Evolutionary conservation across 495 filamentous ascomycete genomes (phyloP).

Genomic region (Aspergillus sclerotiicarbonarius): DNA sequence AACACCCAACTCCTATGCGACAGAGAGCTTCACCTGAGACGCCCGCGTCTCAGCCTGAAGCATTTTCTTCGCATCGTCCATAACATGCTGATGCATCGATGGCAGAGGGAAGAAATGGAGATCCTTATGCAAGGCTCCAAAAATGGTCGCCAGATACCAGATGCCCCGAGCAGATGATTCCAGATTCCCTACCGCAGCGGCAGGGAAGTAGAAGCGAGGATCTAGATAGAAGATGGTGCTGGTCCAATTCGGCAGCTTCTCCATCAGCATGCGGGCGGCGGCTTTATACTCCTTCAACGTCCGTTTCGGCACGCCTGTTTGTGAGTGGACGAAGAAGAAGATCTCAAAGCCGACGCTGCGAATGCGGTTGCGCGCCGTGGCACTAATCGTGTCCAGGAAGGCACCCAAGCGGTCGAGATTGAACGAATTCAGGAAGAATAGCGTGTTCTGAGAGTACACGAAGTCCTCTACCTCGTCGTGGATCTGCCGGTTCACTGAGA

Average conservation of each 20-base stretch:
- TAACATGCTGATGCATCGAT: constrained; percentile 23
- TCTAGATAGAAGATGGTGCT: constrained; percentile 37
- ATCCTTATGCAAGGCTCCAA: constrained; percentile 26
- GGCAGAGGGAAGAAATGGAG: constrained; percentile 34
- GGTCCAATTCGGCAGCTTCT: constrained; percentile 29
- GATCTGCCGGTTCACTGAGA: constrained; percentile 38
- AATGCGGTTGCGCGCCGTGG: constrained; percentile 31
- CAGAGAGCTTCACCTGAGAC: constrained; percentile 6
- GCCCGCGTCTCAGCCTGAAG: constrained; percentile 21
- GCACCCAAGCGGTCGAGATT: constrained; percentile 33
- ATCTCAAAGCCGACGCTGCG: constrained; percentile 44
- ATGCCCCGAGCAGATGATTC: constrained; percentile 34
- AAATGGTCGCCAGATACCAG: constrained; percentile 30
- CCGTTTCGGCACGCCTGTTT: constrained; percentile 38
- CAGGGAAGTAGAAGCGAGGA: constrained; percentile 38
- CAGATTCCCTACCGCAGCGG: constrained; percentile 25
- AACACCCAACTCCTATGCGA: not conserved
- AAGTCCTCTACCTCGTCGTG: constrained; percentile 43
- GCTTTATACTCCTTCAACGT: constrained; percentile 33
- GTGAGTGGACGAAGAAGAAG: constrained; percentile 40
- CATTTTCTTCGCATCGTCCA: constrained; percentile 28
- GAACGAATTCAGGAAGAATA: constrained; percentile 44
- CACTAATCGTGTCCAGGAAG: constrained; percentile 39
- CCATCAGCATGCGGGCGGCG: constrained; percentile 23
- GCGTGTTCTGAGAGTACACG: constrained; percentile 39